Evolutionary conservation across 805 yeast species (phyloP).

Genomic region (Metschnikowia peoriensis): DNA sequence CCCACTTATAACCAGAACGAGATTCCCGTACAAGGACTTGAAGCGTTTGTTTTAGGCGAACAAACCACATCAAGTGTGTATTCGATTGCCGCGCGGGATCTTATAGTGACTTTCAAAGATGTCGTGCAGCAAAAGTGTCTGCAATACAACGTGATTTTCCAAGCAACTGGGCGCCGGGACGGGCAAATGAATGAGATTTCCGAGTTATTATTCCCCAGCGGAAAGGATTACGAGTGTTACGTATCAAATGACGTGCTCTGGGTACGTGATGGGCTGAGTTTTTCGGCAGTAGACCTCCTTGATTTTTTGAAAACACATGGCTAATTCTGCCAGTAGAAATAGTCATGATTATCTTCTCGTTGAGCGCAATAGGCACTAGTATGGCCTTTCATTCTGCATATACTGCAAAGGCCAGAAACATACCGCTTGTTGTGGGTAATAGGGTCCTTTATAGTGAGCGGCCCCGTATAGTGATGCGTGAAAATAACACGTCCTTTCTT

Average conservation of each 20-base stretch:
- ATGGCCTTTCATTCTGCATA: no score
- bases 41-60: not conserved
- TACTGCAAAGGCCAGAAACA: no score
- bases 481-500: no score
- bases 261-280: constrained; percentile 35
- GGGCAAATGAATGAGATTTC: constrained; percentile 42
- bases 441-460: no score
- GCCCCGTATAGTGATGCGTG: no score
- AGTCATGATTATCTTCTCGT: no score
- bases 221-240: constrained; percentile 43
- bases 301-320: not conserved
- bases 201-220: constrained; percentile 33
- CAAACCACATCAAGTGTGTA: constrained; percentile 17
- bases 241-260: constrained; percentile 68
- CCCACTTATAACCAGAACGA: constrained; percentile 1
- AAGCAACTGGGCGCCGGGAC: constrained; percentile 28
- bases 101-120: constrained; percentile 56
- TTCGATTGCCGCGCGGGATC: constrained; percentile 43
- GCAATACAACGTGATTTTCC: constrained; percentile 44
- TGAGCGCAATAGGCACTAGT: no score
- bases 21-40: not conserved
- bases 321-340: not conserved
- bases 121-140: constrained; percentile 63
- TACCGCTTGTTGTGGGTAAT: no score
- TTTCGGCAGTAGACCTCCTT: constrained; percentile 36